These are phyloP conservation scores for Geotrichum australiense DNA, from an alignment of 1,139 yeast genomes.

Conservation along the genomic window DNA sequence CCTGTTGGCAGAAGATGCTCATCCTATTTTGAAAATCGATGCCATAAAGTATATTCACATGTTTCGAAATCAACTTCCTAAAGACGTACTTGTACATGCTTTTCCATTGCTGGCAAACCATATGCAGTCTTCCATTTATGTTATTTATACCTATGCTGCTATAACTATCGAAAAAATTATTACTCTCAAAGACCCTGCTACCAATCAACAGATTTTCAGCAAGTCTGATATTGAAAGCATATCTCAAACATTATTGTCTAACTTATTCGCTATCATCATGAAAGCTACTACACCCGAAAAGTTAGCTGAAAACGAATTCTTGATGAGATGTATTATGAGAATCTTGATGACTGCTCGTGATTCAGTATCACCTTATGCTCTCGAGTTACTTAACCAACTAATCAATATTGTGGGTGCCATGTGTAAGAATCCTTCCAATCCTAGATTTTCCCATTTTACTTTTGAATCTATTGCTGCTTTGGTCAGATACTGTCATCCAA, in stretches of 20 bases:
- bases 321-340: constrained; percentile 85
- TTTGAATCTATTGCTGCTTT: constrained; percentile 84
- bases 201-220: constrained; percentile 53
- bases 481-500: constrained; percentile 45
- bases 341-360: constrained; percentile 72
- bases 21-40: constrained; percentile 67
- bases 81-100: constrained; percentile 70
- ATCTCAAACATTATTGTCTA: constrained; percentile 50
- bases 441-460: constrained; percentile 81
- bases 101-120: constrained; percentile 75
- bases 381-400: constrained; percentile 49
- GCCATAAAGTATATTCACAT: constrained; percentile 86
- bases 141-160: constrained; percentile 89
- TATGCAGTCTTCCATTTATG: constrained; percentile 55
- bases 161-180: constrained; percentile 85
- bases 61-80: constrained; percentile 88
- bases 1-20: constrained; percentile 44
- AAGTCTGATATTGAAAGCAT: constrained; percentile 62
- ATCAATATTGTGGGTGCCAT: constrained; percentile 63
- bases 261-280: constrained; percentile 60
- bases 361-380: constrained; percentile 38
- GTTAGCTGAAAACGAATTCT: constrained; percentile 88
- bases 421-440: constrained; percentile 89
- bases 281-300: constrained; percentile 71
- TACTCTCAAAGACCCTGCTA: constrained; percentile 50